A percentile compares a stretch with the other conserved stretches of the same genome.
Evolutionary conservation across 129 eudicot genomes (phyloP).

Genomic region (Flaveria linearis): DNA sequence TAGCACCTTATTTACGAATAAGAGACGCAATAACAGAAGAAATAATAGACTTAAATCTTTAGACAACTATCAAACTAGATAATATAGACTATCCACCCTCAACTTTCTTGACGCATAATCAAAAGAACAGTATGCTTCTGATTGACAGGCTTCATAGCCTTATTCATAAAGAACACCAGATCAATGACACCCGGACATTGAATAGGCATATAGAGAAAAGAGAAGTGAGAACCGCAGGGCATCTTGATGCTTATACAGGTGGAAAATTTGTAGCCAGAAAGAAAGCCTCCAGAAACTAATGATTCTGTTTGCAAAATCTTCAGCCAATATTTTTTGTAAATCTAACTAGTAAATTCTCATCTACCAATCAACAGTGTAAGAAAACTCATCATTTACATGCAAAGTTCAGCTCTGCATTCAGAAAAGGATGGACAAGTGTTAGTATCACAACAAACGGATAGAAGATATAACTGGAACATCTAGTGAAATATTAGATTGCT

Average conservation of each 20-base stretch:
- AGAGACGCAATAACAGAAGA: slow-evolving; percentile 35
- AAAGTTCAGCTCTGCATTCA: slow-evolving; percentile 53
- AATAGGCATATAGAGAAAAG: slow-evolving; percentile 36
- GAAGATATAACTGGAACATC: neutral
- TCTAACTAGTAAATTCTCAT: slow-evolving; percentile 44
- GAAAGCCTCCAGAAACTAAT: slow-evolving; percentile 31
- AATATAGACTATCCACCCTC: slow-evolving; percentile 47
- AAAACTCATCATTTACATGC: slow-evolving; percentile 42
- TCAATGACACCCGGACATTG: slow-evolving; percentile 33
- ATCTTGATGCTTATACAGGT: slow-evolving; percentile 40
- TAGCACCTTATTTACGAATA: slow-evolving; percentile 47
- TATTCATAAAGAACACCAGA: slow-evolving; percentile 42
- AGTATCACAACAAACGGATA: neutral
- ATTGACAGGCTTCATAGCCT: slow-evolving; percentile 56
- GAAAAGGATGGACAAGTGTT: slow-evolving; percentile 11
- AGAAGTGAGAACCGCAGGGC: slow-evolving; percentile 43
- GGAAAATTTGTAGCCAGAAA: slow-evolving; percentile 28
- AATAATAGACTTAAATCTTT: slow-evolving; percentile 31
- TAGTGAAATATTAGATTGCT: neutral
- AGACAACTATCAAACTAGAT: slow-evolving; percentile 42
- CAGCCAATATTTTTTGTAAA: slow-evolving; percentile 33
- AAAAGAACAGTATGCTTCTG: slow-evolving; percentile 42
- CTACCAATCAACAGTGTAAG: slow-evolving; percentile 39
- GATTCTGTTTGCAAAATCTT: slow-evolving; percentile 37
- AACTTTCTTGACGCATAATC: slow-evolving; percentile 42